phyloP scores from a whole-genome alignment of 2,329 filamentous ascomycete genomes.

The Eutypa lata region DNA sequence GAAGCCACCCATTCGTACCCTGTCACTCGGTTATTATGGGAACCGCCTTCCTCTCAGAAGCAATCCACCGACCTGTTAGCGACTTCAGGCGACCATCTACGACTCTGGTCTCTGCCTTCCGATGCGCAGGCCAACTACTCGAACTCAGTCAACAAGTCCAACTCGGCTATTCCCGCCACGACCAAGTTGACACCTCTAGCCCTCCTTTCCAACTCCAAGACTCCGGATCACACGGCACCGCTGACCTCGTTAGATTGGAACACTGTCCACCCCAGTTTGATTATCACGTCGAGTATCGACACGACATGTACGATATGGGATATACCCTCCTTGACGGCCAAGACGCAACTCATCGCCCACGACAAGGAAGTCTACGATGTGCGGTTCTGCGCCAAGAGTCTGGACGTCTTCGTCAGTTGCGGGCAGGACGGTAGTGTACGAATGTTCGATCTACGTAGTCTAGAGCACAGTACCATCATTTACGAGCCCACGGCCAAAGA shows the following conservation, averaged over 20 bases:
- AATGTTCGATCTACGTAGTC: slow-evolving; percentile 95
- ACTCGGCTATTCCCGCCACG: slow-evolving; percentile 55
- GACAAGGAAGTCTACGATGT: slow-evolving; percentile 99
- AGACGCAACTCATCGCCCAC: slow-evolving; percentile 96
- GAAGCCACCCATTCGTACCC: slow-evolving; percentile 98
- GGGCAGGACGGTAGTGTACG: slow-evolving; percentile 95
- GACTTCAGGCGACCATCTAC: slow-evolving; percentile 90
- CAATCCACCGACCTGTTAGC: slow-evolving; percentile 92
- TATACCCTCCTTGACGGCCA: slow-evolving; percentile 94
- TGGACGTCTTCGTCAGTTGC: slow-evolving; percentile 98
- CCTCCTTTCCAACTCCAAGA: slow-evolving; percentile 94
- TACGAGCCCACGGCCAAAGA: slow-evolving; percentile 94
- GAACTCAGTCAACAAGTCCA: slow-evolving; percentile 63
- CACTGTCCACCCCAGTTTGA: slow-evolving; percentile 90
- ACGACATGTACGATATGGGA: slow-evolving; percentile 99
- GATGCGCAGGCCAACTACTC: slow-evolving; percentile 58
- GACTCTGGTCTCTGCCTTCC: slow-evolving; percentile 86
- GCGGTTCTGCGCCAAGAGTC: slow-evolving; percentile 93
- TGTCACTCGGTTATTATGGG: slow-evolving; percentile 92
- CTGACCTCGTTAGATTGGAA: slow-evolving; percentile 98
- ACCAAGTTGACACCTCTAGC: slow-evolving; percentile 89
- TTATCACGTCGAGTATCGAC: slow-evolving; percentile 98
- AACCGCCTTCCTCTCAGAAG: slow-evolving; percentile 91
- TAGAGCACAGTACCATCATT: slow-evolving; percentile 98
- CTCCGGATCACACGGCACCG: slow-evolving; percentile 94